Conservation (phyloP, 1,139 yeast species). For the Nakaseomyces kungkrabaensis region DNA sequence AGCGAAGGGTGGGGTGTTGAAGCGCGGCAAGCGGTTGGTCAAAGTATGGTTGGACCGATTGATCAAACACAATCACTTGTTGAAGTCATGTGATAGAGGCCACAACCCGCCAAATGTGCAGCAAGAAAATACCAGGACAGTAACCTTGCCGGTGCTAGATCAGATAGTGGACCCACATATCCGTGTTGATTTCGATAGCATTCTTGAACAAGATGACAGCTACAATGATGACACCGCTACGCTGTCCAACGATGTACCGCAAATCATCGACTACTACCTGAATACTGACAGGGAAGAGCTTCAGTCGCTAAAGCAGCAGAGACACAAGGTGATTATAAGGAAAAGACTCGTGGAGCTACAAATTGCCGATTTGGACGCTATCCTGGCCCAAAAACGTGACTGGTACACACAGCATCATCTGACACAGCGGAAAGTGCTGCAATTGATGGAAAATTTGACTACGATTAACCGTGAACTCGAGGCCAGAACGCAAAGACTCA, state of each 20-base stretch:
- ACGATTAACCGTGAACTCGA: not conserved
- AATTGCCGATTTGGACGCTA: not conserved
- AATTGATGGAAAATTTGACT: not conserved
- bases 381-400: not conserved
- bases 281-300: not conserved
- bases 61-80: not conserved
- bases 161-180: not conserved
- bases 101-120: not conserved
- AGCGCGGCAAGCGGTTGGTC: not conserved
- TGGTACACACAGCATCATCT: not conserved
- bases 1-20: not conserved
- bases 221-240: not conserved
- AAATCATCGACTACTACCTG: slow-evolving; percentile 1
- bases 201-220: not conserved
- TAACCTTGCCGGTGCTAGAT: not conserved
- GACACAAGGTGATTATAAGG: not conserved
- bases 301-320: not conserved
- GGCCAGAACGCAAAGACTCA: not conserved
- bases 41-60: not conserved
- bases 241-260: slow-evolving; percentile 1
- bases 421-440: not conserved
- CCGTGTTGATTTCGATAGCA: not conserved
- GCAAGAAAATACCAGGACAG: not conserved
- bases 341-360: slow-evolving; percentile 1
- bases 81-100: not conserved